phyloP scores from a whole-genome alignment of 805 yeast species.

The Candida easanensis region DNA sequence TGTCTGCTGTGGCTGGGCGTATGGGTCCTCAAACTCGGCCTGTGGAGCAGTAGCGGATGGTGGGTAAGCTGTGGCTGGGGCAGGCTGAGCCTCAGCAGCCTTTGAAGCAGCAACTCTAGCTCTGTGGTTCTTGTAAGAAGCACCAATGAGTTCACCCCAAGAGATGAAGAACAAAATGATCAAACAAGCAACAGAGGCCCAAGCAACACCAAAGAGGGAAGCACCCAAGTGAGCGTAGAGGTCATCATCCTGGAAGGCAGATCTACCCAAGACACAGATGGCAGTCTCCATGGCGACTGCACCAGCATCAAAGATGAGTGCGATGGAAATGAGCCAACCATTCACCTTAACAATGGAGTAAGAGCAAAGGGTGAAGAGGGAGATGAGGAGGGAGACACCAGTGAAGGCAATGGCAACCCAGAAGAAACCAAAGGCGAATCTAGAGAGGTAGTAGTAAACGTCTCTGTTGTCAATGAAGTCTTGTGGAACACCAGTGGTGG shows the following conservation, averaged over 20 bases:
- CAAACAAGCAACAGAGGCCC: constrained; percentile 65
- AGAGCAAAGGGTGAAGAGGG: constrained; percentile 56
- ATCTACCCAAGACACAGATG: constrained; percentile 67
- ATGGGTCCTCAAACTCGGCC: constrained; percentile 23
- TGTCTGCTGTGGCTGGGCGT: constrained; percentile 25
- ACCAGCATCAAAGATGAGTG: constrained; percentile 51
- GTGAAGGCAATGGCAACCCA: constrained; percentile 59
- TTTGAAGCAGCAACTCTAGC: constrained; percentile 34
- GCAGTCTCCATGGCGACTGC: constrained; percentile 77
- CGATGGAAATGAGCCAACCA: constrained; percentile 49
- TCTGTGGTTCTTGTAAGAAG: constrained; percentile 51
- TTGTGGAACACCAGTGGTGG: constrained; percentile 48
- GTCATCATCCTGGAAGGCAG: constrained; percentile 55
- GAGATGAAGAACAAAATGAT: constrained; percentile 49
- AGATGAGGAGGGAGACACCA: constrained; percentile 58
- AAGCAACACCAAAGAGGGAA: constrained; percentile 56
- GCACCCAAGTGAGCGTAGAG: constrained; percentile 51
- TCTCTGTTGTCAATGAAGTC: constrained; percentile 53
- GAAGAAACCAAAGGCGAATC: constrained; percentile 63
- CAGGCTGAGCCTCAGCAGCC: constrained; percentile 15
- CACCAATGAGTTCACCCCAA: constrained; percentile 47
- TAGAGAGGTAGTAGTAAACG: constrained; percentile 58
- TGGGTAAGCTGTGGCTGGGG: constrained; percentile 13
- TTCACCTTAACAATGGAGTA: constrained; percentile 51
- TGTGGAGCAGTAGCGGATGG: constrained; percentile 18